Evolutionary conservation across 2,329 filamentous ascomycete species (phyloP).

Genomic region (Stagonosporopsis cucurbitacearum): DNA sequence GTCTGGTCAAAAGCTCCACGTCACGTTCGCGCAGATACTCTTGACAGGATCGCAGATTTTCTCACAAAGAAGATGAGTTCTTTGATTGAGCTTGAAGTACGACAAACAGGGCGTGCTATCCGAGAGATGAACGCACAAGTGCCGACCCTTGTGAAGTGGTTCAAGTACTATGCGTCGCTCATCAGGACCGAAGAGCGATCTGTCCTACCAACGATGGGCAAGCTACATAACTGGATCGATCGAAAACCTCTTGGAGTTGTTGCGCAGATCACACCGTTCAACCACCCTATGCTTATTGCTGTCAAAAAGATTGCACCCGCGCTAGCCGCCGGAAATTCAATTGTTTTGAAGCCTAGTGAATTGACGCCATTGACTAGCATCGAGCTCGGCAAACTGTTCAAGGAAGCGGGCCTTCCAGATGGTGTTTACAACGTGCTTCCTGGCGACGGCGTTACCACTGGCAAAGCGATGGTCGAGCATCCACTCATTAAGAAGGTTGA

Average conservation of each 20-base stretch:
- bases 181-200: conserved; percentile 71
- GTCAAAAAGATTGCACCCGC: conserved; percentile 51
- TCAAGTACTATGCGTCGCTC: conserved; percentile 72
- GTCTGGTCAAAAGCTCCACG: conserved; percentile 64
- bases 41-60: conserved; percentile 65
- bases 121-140: conserved; percentile 76
- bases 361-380: conserved; percentile 48
- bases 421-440: conserved; percentile 46
- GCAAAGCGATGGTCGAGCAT: conserved; percentile 47
- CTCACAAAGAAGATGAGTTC: conserved; percentile 60
- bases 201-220: conserved; percentile 69
- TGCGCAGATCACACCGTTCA: conserved; percentile 50
- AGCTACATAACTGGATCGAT: conserved; percentile 55
- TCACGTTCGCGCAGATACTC: conserved; percentile 65
- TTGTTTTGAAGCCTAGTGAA: conserved; percentile 49
- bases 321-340: conserved; percentile 45
- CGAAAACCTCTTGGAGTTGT: conserved; percentile 48
- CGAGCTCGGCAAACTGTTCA: conserved; percentile 46
- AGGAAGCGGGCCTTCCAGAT: conserved; percentile 47
- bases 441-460: conserved; percentile 43
- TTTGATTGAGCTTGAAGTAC: conserved; percentile 69
- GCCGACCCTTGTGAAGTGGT: conserved; percentile 70
- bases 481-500: conserved; percentile 48
- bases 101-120: conserved; percentile 71
- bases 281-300: conserved; percentile 50